Evolutionary conservation across 2,329 filamentous ascomycete species (phyloP), one percentile per base, ranked within the genome.

Genomic region (Paecilomyces niveus): DNA sequence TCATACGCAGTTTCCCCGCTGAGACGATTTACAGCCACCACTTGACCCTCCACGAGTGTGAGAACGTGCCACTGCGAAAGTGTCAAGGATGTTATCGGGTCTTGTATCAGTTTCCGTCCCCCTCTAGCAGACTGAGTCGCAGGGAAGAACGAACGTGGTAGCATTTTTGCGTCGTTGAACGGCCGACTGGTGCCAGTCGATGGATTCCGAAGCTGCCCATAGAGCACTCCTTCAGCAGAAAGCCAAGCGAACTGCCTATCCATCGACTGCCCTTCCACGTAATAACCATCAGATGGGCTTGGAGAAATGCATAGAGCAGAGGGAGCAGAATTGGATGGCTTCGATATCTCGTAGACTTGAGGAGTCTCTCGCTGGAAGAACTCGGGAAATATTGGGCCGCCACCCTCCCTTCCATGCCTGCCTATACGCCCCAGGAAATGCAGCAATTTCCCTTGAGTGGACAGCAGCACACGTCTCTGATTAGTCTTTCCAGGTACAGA

Each of bases 1-100:
- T 97, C 90, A 65, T 94, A 95, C 1, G 96, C 89, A 54, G 93
- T 81, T 55, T 87, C 85, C 29, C 93, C 91, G 49, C 92, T 94
- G 53, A 99, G 82, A 32, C 92, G 85, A 70, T 97, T 97, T 60
- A 90, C 85, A 2, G 89, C 92, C 22, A 97, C 85, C 2, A 99
- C 81, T 29, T 91, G 85, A 2, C 88, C 89, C 59, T 94, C 92
- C 1, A 96, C 84, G 0, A 99, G 80, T 63, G 87, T 85, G 22
- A 99, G 75, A 54, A 97, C 86, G 71, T 99, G 94, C 89, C 94
- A 99, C 68, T 96, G 92, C 5, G 92, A 96, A 62, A 99, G 78
- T 0, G 89, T 86, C 71, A 96, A 87, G 0, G 90, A 90, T 49
- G 87, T 85, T 45, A 97, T 87, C 1, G 85, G 81, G 60, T 95